A percentile compares a stretch with the other conserved stretches of the same genome.
Conservation (phyloP, 805 yeast species). For the Cyberlindnera amylophila region DNA sequence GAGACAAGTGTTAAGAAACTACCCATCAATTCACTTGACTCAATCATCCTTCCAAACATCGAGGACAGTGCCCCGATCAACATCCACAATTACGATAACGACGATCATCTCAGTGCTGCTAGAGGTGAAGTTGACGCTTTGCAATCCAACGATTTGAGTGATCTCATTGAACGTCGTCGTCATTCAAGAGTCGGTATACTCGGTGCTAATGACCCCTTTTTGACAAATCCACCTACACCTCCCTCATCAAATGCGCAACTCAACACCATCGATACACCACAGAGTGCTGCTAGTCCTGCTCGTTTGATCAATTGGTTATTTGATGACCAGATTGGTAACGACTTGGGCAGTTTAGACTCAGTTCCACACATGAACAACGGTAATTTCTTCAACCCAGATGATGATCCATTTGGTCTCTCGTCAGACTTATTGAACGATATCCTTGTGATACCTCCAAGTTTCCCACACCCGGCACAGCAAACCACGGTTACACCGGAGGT, state of each 20-base stretch:
- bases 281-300: slow-evolving; percentile 21
- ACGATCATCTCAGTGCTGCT: slow-evolving; percentile 27
- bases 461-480: slow-evolving; percentile 29
- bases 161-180: too few species aligned
- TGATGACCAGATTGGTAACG: slow-evolving; percentile 22
- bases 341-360: slow-evolving; percentile 11
- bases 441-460: slow-evolving; percentile 28
- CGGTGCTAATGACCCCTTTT: slow-evolving; percentile 4
- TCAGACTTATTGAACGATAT: slow-evolving; percentile 26
- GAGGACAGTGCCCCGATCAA: slow-evolving; percentile 22
- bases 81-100: slow-evolving; percentile 23
- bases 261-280: not conserved
- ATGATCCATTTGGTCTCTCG: slow-evolving; percentile 30
- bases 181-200: not conserved
- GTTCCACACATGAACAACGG: slow-evolving; percentile 22
- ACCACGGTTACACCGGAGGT: slow-evolving; percentile 26
- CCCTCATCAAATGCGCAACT: not conserved
- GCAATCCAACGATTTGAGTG: slow-evolving; percentile 5
- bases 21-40: slow-evolving; percentile 25
- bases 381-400: slow-evolving; percentile 28
- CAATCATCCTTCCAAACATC: slow-evolving; percentile 27
- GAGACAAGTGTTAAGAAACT: slow-evolving; percentile 10
- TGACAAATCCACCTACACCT: slow-evolving; percentile 9
- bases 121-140: slow-evolving; percentile 27
- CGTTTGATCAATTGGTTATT: slow-evolving; percentile 28